Conservation (phyloP, 768 basidiomycete genomes). For the Collybia nuda region DNA sequence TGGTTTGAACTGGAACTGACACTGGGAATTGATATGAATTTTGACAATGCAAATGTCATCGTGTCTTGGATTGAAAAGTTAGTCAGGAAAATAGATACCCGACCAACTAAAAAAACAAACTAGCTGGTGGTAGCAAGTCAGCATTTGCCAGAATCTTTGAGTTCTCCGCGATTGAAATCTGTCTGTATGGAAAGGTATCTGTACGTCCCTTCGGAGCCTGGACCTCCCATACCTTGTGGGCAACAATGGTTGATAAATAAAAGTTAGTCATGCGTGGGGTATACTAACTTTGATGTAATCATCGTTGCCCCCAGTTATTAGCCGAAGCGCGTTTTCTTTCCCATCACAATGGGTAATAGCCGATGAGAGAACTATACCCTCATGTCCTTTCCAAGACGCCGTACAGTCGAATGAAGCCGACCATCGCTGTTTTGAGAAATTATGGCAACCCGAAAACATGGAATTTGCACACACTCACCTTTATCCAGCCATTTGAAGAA, state of each 20-base stretch:
- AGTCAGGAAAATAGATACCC: neutral
- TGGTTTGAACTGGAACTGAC: constrained; percentile 68
- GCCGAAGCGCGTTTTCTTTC: constrained; percentile 31
- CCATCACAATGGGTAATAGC: constrained; percentile 43
- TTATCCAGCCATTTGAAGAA: constrained; percentile 66
- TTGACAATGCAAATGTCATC: constrained; percentile 76
- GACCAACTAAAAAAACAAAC: constrained; percentile 4
- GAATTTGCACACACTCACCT: constrained; percentile 38
- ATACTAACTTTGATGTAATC: constrained; percentile 71
- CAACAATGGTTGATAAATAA: neutral
- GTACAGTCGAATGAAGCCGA: constrained; percentile 84
- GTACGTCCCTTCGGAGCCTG: constrained; percentile 26
- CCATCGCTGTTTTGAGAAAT: constrained; percentile 54
- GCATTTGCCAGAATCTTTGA: neutral
- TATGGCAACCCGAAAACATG: neutral
- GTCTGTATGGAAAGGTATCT: constrained; percentile 7
- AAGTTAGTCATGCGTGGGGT: neutral
- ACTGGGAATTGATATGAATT: constrained; percentile 86
- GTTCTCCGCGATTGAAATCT: neutral
- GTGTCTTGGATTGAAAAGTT: constrained; percentile 45
- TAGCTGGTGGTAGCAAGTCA: constrained; percentile 2
- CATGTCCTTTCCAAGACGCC: constrained; percentile 80
- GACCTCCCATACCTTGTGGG: constrained; percentile 54
- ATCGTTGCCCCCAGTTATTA: constrained; percentile 86
- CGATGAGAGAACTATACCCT: constrained; percentile 82